Conservation (phyloP, 1,284 basidiomycete species). For the Apiotrichum montevideense region DNA sequence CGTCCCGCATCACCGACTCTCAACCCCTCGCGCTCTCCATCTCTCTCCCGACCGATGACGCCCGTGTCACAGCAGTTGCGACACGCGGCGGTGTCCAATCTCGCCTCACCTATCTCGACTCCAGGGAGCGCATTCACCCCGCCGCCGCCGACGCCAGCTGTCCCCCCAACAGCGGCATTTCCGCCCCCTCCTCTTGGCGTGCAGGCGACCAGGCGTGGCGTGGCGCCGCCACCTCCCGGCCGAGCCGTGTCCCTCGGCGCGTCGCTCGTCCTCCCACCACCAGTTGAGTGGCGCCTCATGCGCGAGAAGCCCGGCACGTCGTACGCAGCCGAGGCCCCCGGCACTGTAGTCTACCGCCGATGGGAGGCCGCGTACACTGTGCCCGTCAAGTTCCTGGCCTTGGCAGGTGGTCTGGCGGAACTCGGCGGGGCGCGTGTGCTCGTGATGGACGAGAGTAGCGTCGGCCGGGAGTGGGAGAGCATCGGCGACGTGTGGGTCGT, state of each 20-base stretch:
- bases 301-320: slow-evolving; percentile 26
- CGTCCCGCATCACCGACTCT: slow-evolving; percentile 12
- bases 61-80: slow-evolving; percentile 34
- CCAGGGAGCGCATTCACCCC: not conserved
- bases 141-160: not conserved
- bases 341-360: slow-evolving; percentile 7
- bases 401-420: slow-evolving; percentile 28
- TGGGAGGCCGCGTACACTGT: slow-evolving; percentile 30
- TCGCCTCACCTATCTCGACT: slow-evolving; percentile 11
- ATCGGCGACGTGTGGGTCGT: slow-evolving; percentile 12
- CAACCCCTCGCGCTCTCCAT: slow-evolving; percentile 9
- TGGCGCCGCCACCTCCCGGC: slow-evolving; percentile 6
- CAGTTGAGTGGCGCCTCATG: slow-evolving; percentile 12
- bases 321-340: slow-evolving; percentile 23
- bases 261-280: slow-evolving; percentile 15
- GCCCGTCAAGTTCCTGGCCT: slow-evolving; percentile 25
- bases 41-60: slow-evolving; percentile 30
- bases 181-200: slow-evolving; percentile 18
- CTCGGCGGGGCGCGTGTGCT: slow-evolving; percentile 38
- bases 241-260: slow-evolving; percentile 22
- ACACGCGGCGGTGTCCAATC: slow-evolving; percentile 25
- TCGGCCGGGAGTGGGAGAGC: slow-evolving; percentile 32
- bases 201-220: slow-evolving; percentile 2
- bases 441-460: slow-evolving; percentile 9
- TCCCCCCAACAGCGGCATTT: slow-evolving; percentile 9